Evolutionary conservation across 225 moss, liverwort and hornwort genomes (phyloP).

Genomic region (Takakia lepidozioides): DNA sequence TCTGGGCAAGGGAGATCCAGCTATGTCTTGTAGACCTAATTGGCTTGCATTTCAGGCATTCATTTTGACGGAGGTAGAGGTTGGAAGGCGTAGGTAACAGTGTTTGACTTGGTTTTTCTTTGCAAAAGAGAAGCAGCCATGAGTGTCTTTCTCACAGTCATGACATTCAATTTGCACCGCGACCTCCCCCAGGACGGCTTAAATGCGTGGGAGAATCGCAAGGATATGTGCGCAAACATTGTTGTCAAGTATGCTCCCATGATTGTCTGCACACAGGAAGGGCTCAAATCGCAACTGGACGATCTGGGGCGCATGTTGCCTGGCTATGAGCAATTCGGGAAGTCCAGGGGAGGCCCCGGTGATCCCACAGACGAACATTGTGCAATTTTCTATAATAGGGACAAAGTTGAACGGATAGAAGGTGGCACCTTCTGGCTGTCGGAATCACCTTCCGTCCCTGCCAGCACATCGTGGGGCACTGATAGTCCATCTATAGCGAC

Average conservation of each 20-base stretch:
- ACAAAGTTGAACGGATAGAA: constrained; percentile 46
- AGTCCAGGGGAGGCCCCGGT: constrained; percentile 37
- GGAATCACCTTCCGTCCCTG: constrained; percentile 45
- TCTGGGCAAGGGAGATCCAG: no score
- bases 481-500: constrained; percentile 38
- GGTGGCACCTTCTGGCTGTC: constrained; percentile 62
- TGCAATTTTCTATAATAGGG: constrained; percentile 28
- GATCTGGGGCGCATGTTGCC: constrained; percentile 31
- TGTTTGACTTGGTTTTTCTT: no score
- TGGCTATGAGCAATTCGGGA: constrained; percentile 45
- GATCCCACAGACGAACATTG: constrained; percentile 49
- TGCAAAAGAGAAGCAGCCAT: constrained; percentile 8
- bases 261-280: constrained; percentile 55
- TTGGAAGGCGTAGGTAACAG: no score
- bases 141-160: constrained; percentile 25
- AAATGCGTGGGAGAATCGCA: constrained; percentile 42
- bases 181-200: constrained; percentile 26
- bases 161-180: constrained; percentile 48
- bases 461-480: constrained; percentile 43
- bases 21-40: no score
- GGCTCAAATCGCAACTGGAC: constrained; percentile 31
- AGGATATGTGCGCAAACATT: constrained; percentile 24
- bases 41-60: no score
- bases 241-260: constrained; percentile 36
- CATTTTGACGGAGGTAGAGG: no score